Evolutionary conservation across 257 asterid genomes (phyloP), one percentile per base, ranked within the genome.

Genomic region (Solanum ahanhuiri): DNA sequence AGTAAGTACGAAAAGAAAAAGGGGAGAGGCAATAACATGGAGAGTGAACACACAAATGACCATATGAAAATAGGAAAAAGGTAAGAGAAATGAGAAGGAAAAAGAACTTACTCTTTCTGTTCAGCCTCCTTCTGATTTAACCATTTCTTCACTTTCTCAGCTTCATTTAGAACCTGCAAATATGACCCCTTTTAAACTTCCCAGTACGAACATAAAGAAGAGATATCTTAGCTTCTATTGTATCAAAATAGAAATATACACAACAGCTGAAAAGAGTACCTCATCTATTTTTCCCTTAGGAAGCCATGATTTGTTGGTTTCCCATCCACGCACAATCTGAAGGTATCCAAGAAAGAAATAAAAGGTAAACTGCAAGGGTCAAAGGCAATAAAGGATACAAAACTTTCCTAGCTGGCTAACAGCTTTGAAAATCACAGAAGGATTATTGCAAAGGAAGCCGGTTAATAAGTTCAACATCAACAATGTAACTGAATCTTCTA

Each of bases 121-220:
- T 91, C 98, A 39, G 92, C 94, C 94, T 92, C 98, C 91, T 95
- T 94, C 88, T 91, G 96, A 88, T 86, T 91, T 87, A 97, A 91
- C 99, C 99, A 97, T 79, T 86, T 94, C 90, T 94, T 97, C 87
- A 97, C 86, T 88, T 93, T 93, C 83, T 97, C 98, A 83, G 95
- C 96, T 85, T 86, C 98, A 66, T 76, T 87, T 63, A 85, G 64
- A 84, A 95, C 95, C 99, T 97, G 88, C 18, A 86, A 86, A 83
- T 25, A 48, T 30, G 84, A 81, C 43, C 67, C 28, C 12, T 48
- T 17, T 81, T 9, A 72, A 79, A 30, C 34, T 81, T 51, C 84
- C 84, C 67, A 18, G 67, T 48, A 48, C 12, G 43, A 81, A 79
- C 64, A 87, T 11, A 30, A 77, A 76, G 48, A 54, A 69, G 45